phyloP scores from a whole-genome alignment of 306 rosid species.

The Pterocarpus santalinus region DNA sequence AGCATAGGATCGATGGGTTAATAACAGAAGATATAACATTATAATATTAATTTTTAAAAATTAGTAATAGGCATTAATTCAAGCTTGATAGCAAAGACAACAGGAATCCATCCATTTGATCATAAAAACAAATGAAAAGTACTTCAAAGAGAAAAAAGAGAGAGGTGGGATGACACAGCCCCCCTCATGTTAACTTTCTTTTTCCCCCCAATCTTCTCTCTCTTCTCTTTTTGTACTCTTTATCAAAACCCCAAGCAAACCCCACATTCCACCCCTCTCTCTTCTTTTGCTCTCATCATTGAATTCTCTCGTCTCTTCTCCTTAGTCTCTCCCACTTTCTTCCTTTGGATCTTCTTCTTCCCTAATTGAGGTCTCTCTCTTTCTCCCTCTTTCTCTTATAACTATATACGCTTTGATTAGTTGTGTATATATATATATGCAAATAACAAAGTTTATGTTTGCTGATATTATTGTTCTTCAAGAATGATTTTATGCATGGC shows the following conservation, averaged over 20 bases:
- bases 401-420: neutral
- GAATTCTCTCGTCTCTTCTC: conserved; percentile 9
- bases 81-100: conserved; percentile 64
- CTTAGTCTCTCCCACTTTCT: conserved; percentile 40
- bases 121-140: conserved; percentile 64
- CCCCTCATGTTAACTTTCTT: conserved; percentile 24
- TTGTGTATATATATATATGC: too few relatives aligned
- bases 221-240: conserved; percentile 73
- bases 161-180: conserved; percentile 43
- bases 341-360: conserved; percentile 64
- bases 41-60: neutral
- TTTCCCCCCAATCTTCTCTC: conserved; percentile 40
- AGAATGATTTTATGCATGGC: neutral
- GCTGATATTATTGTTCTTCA: neutral
- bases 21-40: conserved; percentile 3
- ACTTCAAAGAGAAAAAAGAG: conserved; percentile 43
- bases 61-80: neutral
- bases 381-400: neutral
- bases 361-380: conserved; percentile 49
- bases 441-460: neutral
- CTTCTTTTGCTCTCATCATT: conserved; percentile 12
- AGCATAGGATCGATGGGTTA: conserved; percentile 75
- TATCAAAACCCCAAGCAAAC: conserved; percentile 79
- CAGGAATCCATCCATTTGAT: conserved; percentile 57
- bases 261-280: conserved; percentile 52